Conservation (phyloP, 2,329 filamentous ascomycete genomes). For the Orbilia brochopaga region DNA sequence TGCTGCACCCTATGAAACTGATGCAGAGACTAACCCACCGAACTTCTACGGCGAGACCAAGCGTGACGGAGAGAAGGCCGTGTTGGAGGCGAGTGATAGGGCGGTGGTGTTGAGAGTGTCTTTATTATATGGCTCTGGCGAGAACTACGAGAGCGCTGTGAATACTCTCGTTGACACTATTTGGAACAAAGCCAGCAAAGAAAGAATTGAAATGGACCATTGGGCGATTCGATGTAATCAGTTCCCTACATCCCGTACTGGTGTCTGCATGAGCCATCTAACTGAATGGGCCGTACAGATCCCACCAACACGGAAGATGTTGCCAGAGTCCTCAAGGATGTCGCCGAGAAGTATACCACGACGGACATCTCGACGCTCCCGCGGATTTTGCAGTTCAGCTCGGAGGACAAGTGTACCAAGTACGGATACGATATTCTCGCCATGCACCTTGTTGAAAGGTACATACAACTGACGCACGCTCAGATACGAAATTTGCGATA, state of each 20-base stretch:
- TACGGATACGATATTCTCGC: not conserved
- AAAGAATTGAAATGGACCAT: conserved; percentile 78
- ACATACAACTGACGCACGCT: conserved; percentile 1
- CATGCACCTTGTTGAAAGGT: not conserved
- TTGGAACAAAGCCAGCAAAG: conserved; percentile 71
- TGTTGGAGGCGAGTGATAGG: conserved; percentile 69
- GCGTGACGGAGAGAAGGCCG: conserved; percentile 72
- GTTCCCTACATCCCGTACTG: conserved; percentile 62
- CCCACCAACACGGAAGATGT: conserved; percentile 81
- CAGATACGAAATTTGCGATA: conserved; percentile 72
- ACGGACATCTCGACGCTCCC: conserved; percentile 67
- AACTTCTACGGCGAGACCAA: conserved; percentile 82
- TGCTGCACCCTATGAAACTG: conserved; percentile 75
- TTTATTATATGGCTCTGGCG: conserved; percentile 75
- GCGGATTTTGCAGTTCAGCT: conserved; percentile 78
- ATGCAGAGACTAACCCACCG: conserved; percentile 70
- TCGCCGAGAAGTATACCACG: conserved; percentile 54
- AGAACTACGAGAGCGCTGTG: conserved; percentile 77
- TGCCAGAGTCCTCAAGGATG: conserved; percentile 66
- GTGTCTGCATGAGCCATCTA: not conserved
- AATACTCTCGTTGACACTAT: conserved; percentile 80
- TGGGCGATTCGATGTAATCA: conserved; percentile 74
- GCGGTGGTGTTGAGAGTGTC: conserved; percentile 76
- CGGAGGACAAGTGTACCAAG: conserved; percentile 85
- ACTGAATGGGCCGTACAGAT: conserved; percentile 17